phyloP scores from a whole-genome alignment of 805 yeast species.

The Maudiozyma bulderi region DNA sequence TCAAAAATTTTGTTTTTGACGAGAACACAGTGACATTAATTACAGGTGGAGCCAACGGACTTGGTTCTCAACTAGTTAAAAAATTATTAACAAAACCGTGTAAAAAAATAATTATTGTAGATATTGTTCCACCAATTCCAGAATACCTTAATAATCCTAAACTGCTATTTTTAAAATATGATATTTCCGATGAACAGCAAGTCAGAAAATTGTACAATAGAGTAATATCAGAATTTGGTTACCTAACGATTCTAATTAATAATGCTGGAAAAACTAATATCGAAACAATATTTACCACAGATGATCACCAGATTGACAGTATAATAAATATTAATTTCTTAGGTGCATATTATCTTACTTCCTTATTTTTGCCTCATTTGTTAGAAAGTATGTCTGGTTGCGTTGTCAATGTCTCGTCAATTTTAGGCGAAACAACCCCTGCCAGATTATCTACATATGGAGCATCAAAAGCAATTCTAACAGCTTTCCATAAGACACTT shows the following conservation, averaged over 20 bases:
- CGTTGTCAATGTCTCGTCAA: slow-evolving; percentile 74
- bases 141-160: slow-evolving; percentile 25
- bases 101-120: slow-evolving; percentile 54
- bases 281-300: slow-evolving; percentile 43
- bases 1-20: neutral
- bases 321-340: slow-evolving; percentile 59
- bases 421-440: slow-evolving; percentile 77
- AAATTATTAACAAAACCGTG: slow-evolving; percentile 36
- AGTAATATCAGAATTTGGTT: slow-evolving; percentile 43
- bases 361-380: slow-evolving; percentile 70
- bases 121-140: slow-evolving; percentile 32
- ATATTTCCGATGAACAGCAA: slow-evolving; percentile 47
- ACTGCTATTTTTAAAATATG: slow-evolving; percentile 55
- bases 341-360: slow-evolving; percentile 61
- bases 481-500: slow-evolving; percentile 76
- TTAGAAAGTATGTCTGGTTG: slow-evolving; percentile 52
- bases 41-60: slow-evolving; percentile 79
- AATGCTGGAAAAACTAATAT: slow-evolving; percentile 76
- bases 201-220: slow-evolving; percentile 33
- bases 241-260: slow-evolving; percentile 61
- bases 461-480: slow-evolving; percentile 79
- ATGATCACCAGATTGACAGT: slow-evolving; percentile 49
- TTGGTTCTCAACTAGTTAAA: slow-evolving; percentile 57
- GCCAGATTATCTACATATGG: slow-evolving; percentile 75
- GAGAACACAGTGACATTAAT: slow-evolving; percentile 39